Evolutionary conservation across 257 asterid genomes (phyloP).

Genomic region (Cynanchum wilfordii): DNA sequence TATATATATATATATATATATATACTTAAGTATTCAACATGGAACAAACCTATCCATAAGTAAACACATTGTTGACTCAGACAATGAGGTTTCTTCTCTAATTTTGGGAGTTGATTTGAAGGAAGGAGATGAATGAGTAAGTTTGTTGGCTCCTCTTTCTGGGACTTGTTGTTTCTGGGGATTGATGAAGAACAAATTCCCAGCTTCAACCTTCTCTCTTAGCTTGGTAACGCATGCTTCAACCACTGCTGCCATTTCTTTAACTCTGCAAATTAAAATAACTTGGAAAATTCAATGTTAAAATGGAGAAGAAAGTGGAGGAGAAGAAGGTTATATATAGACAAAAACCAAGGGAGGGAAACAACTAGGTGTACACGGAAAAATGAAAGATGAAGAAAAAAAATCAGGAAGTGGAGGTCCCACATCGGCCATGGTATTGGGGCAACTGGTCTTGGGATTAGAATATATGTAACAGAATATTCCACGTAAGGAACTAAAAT

Average conservation of each 20-base stretch:
- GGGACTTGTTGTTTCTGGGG: conserved; percentile 28
- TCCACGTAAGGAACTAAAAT: conserved; percentile 4
- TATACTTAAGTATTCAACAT: conserved; percentile 16
- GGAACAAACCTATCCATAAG: conserved; percentile 86
- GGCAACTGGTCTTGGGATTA: neutral
- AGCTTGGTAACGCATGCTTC: conserved; percentile 53
- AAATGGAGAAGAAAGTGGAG: neutral
- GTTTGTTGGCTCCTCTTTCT: conserved; percentile 22
- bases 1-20: neutral
- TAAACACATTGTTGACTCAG: conserved; percentile 47
- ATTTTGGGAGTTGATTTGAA: conserved; percentile 15
- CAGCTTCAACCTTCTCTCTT: conserved; percentile 38
- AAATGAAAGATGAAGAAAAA: neutral
- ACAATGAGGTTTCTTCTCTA: conserved; percentile 34
- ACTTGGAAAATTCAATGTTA: neutral
- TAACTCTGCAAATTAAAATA: neutral
- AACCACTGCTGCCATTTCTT: conserved; percentile 47
- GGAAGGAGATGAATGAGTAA: conserved; percentile 23
- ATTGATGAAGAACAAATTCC: conserved; percentile 32
- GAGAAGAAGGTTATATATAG: neutral
- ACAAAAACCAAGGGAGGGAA: conserved; percentile 4
- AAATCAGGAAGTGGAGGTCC: conserved; percentile 26
- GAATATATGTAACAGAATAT: conserved; percentile 34
- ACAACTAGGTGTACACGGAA: conserved; percentile 10
- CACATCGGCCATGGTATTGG: neutral